Evolutionary conservation across 192 early-diverging fungal genomes (phyloP).

Genomic region (Jimgerdemannia lactiflua): DNA sequence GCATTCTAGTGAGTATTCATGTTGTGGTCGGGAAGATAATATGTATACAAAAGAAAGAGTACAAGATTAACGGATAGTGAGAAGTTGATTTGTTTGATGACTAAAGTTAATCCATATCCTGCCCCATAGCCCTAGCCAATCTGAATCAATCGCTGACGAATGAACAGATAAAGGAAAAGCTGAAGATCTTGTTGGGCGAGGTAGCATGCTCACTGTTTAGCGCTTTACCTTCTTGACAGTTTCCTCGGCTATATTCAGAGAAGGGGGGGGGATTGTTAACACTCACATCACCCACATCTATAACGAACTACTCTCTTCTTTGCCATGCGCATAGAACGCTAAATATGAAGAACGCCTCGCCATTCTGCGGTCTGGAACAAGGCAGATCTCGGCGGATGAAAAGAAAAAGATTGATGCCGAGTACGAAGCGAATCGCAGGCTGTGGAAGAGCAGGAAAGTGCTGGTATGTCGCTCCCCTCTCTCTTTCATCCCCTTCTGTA

Average conservation of each 20-base stretch:
- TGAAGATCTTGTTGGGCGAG: constrained; percentile 7
- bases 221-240: too few species aligned
- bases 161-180: constrained; percentile 24
- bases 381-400: constrained; percentile 32
- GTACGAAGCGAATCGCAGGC: constrained; percentile 32
- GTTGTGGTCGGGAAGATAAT: neutral
- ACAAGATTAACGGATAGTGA: too few species aligned
- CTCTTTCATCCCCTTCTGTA: too few species aligned
- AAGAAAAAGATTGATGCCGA: constrained; percentile 26
- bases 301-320: neutral
- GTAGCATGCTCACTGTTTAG: neutral
- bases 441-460: constrained; percentile 38
- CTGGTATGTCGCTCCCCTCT: constrained; percentile 7
- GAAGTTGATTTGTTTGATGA: too few species aligned
- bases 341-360: constrained; percentile 30
- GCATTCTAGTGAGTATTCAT: constrained; percentile 22
- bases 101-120: too few species aligned
- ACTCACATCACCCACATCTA: too few species aligned
- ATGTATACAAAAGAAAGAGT: neutral
- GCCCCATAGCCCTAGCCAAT: constrained; percentile 17
- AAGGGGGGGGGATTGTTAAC: neutral
- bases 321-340: constrained; percentile 28
- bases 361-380: constrained; percentile 26
- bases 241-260: neutral
- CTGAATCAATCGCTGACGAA: constrained; percentile 37